These are phyloP conservation scores for Saccharomycopsis phalli DNA, from an alignment of 1,139 yeast species.

Conservation along the genomic window DNA sequence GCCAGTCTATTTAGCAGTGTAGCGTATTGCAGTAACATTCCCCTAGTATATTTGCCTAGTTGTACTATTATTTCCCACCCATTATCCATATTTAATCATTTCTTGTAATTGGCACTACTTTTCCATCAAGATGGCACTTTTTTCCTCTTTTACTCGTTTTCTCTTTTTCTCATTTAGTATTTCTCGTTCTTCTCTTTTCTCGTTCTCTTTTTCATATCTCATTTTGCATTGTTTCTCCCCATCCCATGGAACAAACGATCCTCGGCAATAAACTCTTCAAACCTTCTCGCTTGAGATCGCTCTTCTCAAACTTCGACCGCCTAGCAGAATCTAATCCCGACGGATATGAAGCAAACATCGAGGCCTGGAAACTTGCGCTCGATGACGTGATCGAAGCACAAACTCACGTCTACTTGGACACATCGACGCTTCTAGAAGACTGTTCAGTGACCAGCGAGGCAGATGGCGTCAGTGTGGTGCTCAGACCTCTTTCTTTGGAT, in stretches of 20 bases:
- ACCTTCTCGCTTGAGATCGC: conserved; percentile 44
- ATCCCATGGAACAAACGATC: conserved; percentile 5
- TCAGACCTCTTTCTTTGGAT: conserved; percentile 29
- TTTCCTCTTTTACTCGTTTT: too few relatives aligned
- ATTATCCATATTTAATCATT: too few relatives aligned
- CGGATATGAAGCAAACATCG: conserved; percentile 59
- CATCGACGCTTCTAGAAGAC: conserved; percentile 25
- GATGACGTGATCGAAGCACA: conserved; percentile 23
- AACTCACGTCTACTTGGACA: conserved; percentile 23
- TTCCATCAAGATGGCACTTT: too few relatives aligned
- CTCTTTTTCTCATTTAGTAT: too few relatives aligned
- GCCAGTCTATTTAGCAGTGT: too few relatives aligned
- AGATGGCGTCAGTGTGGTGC: conserved; percentile 1
- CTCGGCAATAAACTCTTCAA: conserved; percentile 30
- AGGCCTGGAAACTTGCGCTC: conserved; percentile 45
- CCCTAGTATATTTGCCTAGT: too few relatives aligned
- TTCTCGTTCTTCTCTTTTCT: too few relatives aligned
- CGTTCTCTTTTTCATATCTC: too few relatives aligned
- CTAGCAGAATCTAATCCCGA: conserved; percentile 50
- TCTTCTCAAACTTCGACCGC: conserved; percentile 51
- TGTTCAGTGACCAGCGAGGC: conserved; percentile 23
- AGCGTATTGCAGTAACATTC: too few relatives aligned
- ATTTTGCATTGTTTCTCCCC: too few relatives aligned
- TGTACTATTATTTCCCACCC: too few relatives aligned
- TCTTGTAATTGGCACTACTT: too few relatives aligned